A percentile compares a stretch with the other conserved stretches of the same genome.
phyloP scores from a whole-genome alignment of 345 rosid species.

The Turritis glabra region DNA sequence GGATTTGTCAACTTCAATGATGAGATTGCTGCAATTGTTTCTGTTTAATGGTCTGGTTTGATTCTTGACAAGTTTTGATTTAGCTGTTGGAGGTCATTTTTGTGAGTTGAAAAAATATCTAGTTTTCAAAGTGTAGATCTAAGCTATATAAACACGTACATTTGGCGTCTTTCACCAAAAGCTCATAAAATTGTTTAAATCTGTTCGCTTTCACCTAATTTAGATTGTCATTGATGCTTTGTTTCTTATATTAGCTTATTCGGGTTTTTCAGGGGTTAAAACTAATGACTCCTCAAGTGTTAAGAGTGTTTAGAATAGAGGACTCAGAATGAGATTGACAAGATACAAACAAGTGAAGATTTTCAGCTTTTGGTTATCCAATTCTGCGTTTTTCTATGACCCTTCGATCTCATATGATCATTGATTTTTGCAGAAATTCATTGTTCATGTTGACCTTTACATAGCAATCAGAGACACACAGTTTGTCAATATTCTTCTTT shows the following conservation, averaged over 20 bases:
- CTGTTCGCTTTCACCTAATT: background rate
- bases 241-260: background rate
- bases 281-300: conserved; percentile 38
- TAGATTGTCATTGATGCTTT: background rate
- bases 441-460: conserved; percentile 73
- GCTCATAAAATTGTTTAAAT: conserved; percentile 81
- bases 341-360: conserved; percentile 63
- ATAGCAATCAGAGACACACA: conserved; percentile 89
- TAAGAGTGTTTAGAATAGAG: conserved; percentile 85
- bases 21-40: conserved; percentile 48
- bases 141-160: too few relatives aligned
- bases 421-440: conserved; percentile 64
- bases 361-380: background rate
- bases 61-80: too few relatives aligned
- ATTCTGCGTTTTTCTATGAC: background rate
- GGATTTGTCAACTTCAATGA: conserved; percentile 61
- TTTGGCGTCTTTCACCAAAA: too few relatives aligned
- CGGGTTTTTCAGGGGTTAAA: background rate
- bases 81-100: too few relatives aligned
- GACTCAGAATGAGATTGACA: conserved; percentile 74
- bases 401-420: conserved; percentile 9
- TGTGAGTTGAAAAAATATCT: too few relatives aligned
- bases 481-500: too few relatives aligned
- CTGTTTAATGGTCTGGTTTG: too few relatives aligned
- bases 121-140: too few relatives aligned